Conservation (phyloP, 2,329 filamentous ascomycete genomes). For the Lecanoromycetidae sp. region DNA sequence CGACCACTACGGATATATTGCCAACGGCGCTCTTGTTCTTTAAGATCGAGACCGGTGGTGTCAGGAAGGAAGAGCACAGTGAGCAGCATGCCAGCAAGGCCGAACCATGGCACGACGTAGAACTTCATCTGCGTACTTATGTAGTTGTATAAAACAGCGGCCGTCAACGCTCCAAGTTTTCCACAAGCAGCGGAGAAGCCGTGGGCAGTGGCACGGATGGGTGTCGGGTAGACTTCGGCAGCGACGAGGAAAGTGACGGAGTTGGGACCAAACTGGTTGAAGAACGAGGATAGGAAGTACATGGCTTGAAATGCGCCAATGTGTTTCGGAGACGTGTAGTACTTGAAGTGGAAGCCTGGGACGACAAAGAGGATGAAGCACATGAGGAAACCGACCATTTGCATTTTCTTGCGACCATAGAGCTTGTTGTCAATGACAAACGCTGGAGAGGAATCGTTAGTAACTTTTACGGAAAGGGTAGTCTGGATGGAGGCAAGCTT, state of each 20-base stretch:
- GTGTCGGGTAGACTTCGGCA: slow-evolving; percentile 91
- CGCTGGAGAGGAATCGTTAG: slow-evolving; percentile 23
- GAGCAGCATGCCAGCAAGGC: slow-evolving; percentile 70
- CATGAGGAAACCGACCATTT: slow-evolving; percentile 84
- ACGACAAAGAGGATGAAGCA: slow-evolving; percentile 90
- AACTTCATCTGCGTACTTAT: slow-evolving; percentile 76
- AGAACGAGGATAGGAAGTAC: slow-evolving; percentile 97
- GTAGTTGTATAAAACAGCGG: slow-evolving; percentile 88
- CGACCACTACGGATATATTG: slow-evolving; percentile 67
- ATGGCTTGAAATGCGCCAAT: slow-evolving; percentile 91
- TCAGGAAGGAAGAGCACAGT: slow-evolving; percentile 86
- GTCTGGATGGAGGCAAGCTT: slow-evolving; percentile 7
- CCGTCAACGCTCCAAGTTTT: slow-evolving; percentile 77
- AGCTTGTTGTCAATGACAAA: slow-evolving; percentile 91
- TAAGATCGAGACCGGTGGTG: slow-evolving; percentile 88
- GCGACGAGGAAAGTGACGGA: slow-evolving; percentile 91
- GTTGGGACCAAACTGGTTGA: slow-evolving; percentile 98
- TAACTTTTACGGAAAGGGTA: not conserved
- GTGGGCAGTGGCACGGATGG: slow-evolving; percentile 84
- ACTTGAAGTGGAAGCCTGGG: slow-evolving; percentile 75
- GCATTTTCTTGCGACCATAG: slow-evolving; percentile 93
- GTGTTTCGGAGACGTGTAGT: slow-evolving; percentile 60
- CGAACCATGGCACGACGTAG: slow-evolving; percentile 91
- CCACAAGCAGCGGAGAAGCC: slow-evolving; percentile 86
- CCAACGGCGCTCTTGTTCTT: slow-evolving; percentile 95